Evolutionary conservation across 2,329 filamentous ascomycete species (phyloP).

Genomic region (Fusarium nygamai): DNA sequence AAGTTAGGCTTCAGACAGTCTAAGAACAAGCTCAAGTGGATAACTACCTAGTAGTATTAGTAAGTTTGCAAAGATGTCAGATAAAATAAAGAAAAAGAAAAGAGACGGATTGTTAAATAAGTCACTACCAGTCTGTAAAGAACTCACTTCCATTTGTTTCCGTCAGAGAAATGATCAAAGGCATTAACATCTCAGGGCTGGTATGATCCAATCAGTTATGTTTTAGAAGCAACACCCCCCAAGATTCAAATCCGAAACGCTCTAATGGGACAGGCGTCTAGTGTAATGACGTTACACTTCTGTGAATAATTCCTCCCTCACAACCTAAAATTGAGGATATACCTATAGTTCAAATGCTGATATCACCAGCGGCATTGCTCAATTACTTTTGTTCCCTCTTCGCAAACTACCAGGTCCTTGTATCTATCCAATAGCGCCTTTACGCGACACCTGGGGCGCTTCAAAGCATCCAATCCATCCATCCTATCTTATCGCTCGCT

Average conservation of each 20-base stretch:
- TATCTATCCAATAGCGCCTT: not conserved
- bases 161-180: not conserved
- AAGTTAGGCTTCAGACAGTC: not conserved
- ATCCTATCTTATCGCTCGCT: constrained; percentile 25
- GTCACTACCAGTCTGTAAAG: not conserved
- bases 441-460: not conserved
- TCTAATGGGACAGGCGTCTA: not conserved
- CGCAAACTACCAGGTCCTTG: not conserved
- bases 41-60: not conserved
- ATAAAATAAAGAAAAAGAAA: not conserved
- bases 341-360: not conserved
- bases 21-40: not conserved
- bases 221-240: constrained; percentile 15
- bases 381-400: not conserved
- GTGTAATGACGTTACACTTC: constrained; percentile 36
- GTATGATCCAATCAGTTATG: constrained; percentile 35
- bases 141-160: not conserved
- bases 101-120: not conserved
- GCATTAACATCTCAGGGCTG: not conserved
- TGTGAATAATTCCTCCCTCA: not conserved
- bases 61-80: not conserved
- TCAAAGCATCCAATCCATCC: not conserved
- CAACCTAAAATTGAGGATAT: not conserved
- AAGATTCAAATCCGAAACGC: constrained; percentile 33
- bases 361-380: not conserved